Evolutionary conservation across 2,329 filamentous ascomycete species (phyloP).

Genomic region (Aspergillus sclerotialis): DNA sequence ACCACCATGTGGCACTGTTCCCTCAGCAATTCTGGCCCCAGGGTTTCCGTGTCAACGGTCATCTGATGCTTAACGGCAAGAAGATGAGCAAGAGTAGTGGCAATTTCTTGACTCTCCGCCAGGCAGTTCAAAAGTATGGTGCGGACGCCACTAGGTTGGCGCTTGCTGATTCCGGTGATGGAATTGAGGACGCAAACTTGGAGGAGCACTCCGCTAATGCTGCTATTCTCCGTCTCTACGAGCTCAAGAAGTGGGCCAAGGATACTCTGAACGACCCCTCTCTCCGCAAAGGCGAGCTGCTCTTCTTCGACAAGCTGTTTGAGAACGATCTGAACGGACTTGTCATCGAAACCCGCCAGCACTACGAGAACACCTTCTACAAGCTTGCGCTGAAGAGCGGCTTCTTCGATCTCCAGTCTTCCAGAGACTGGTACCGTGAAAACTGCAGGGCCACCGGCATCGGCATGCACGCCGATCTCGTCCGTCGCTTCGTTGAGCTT

Average conservation of each 20-base stretch:
- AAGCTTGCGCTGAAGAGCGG: conserved; percentile 79
- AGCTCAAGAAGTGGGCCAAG: conserved; percentile 85
- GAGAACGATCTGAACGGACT: conserved; percentile 86
- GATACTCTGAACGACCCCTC: conserved; percentile 68
- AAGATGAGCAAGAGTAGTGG: conserved; percentile 99
- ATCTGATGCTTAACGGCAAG: conserved; percentile 88
- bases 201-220: conserved; percentile 92
- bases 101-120: conserved; percentile 88
- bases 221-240: conserved; percentile 78
- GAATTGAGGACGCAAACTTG: conserved; percentile 93
- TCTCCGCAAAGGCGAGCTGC: conserved; percentile 66
- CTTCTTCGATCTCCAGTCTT: conserved; percentile 84
- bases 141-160: conserved; percentile 88
- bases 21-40: conserved; percentile 80
- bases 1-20: conserved; percentile 88
- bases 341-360: conserved; percentile 67
- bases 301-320: conserved; percentile 83
- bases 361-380: conserved; percentile 74
- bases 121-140: conserved; percentile 85
- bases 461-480: conserved; percentile 77
- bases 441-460: conserved; percentile 67
- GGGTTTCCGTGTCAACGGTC: conserved; percentile 81
- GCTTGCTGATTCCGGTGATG: conserved; percentile 89
- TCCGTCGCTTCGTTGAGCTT: conserved; percentile 74
- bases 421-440: conserved; percentile 87